phyloP scores from a whole-genome alignment of 345 rosid species.

The Litchi chinensis region DNA sequence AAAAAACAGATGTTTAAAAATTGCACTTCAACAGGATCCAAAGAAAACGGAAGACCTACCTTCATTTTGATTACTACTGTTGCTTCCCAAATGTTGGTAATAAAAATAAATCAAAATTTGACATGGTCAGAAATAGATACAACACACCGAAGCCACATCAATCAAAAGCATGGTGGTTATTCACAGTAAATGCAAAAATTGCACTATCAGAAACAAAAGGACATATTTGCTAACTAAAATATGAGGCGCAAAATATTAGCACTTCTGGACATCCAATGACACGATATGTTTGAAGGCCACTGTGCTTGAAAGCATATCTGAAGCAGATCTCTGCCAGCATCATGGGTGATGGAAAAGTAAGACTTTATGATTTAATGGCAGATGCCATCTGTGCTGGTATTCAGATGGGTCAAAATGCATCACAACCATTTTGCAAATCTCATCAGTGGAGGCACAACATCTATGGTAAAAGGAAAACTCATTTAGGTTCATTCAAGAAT shows the following conservation, averaged over 20 bases:
- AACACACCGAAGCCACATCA: not conserved
- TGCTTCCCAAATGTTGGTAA: too few relatives aligned
- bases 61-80: too few relatives aligned
- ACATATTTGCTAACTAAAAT: not conserved
- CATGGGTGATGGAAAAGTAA: not conserved
- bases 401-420: not conserved
- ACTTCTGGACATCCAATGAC: not conserved
- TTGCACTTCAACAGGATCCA: too few relatives aligned
- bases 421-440: not conserved
- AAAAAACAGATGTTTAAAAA: too few relatives aligned
- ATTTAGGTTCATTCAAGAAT: not conserved
- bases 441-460: slow-evolving; percentile 39
- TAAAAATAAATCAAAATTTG: too few relatives aligned
- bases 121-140: too few relatives aligned
- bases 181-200: not conserved
- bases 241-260: too few relatives aligned
- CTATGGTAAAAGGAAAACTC: slow-evolving; percentile 32
- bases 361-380: not conserved
- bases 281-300: not conserved
- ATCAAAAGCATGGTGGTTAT: not conserved
- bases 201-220: too few relatives aligned
- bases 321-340: not conserved
- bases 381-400: not conserved
- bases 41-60: too few relatives aligned
- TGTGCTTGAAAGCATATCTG: not conserved